Evolutionary conservation across 2,329 filamentous ascomycete genomes (phyloP).

Genomic region (Talaromyces marneffei): DNA sequence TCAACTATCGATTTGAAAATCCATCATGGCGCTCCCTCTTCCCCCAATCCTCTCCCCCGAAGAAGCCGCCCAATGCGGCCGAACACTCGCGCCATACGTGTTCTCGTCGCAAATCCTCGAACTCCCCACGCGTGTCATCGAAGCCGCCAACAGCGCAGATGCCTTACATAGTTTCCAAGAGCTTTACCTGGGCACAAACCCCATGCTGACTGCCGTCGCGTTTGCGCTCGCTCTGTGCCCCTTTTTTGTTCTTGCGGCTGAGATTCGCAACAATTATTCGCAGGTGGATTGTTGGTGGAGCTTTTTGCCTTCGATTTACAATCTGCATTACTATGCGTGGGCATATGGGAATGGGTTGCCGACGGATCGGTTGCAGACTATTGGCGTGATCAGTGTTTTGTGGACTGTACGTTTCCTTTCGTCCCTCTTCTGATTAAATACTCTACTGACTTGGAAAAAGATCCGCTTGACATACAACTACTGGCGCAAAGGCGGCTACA

Average conservation of each 20-base stretch:
- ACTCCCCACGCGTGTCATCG: conserved; percentile 60
- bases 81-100: conserved; percentile 64
- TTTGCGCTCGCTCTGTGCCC: conserved; percentile 65
- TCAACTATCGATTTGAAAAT: neutral
- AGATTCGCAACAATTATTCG: conserved; percentile 91
- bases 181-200: conserved; percentile 80
- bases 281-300: conserved; percentile 94
- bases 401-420: conserved; percentile 64
- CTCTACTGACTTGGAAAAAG: conserved; percentile 44
- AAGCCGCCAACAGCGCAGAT: conserved; percentile 54
- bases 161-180: conserved; percentile 61
- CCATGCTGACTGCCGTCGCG: conserved; percentile 67
- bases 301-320: conserved; percentile 78
- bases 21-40: conserved; percentile 55
- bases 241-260: conserved; percentile 68
- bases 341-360: conserved; percentile 67
- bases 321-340: conserved; percentile 79
- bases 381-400: conserved; percentile 62
- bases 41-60: conserved; percentile 63
- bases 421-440: neutral
- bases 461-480: conserved; percentile 89
- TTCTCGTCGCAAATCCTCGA: conserved; percentile 61
- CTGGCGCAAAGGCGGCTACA: conserved; percentile 89
- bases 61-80: conserved; percentile 70
- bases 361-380: conserved; percentile 64